A percentile compares a stretch with the other conserved stretches of the same genome.
Evolutionary conservation across 2,329 filamentous ascomycete genomes (phyloP).

Genomic region (Fusarium mundagurra): DNA sequence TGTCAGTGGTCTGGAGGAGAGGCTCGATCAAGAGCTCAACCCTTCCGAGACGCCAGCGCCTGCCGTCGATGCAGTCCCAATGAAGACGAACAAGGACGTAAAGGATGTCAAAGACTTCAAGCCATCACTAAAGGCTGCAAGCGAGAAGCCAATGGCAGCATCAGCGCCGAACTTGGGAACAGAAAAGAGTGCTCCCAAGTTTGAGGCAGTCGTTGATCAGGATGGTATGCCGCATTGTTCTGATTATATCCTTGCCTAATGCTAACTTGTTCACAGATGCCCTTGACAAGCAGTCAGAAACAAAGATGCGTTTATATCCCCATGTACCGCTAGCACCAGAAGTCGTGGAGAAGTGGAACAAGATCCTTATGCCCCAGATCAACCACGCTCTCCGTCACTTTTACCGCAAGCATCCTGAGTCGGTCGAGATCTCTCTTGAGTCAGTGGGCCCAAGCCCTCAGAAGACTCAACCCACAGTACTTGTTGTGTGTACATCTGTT

Average conservation of each 20-base stretch:
- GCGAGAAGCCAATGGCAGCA: slow-evolving; percentile 30
- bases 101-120: slow-evolving; percentile 27
- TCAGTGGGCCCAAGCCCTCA: slow-evolving; percentile 75
- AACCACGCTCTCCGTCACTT: slow-evolving; percentile 76
- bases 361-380: slow-evolving; percentile 75
- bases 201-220: slow-evolving; percentile 16
- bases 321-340: slow-evolving; percentile 67
- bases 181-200: not conserved
- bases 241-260: not conserved
- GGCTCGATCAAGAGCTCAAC: slow-evolving; percentile 59
- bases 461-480: slow-evolving; percentile 75
- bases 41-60: slow-evolving; percentile 23
- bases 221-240: slow-evolving; percentile 27
- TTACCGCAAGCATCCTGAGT: slow-evolving; percentile 78
- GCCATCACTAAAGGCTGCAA: not conserved
- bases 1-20: slow-evolving; percentile 65
- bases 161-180: not conserved
- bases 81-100: slow-evolving; percentile 25
- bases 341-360: slow-evolving; percentile 77
- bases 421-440: slow-evolving; percentile 80
- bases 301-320: slow-evolving; percentile 67
- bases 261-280: slow-evolving; percentile 33
- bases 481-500: slow-evolving; percentile 81
- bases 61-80: not conserved
- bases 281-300: slow-evolving; percentile 41